Evolutionary conservation across 257 asterid genomes (phyloP), one percentile per base, ranked within the genome.

Genomic region (Solanum pinnatisectum): DNA sequence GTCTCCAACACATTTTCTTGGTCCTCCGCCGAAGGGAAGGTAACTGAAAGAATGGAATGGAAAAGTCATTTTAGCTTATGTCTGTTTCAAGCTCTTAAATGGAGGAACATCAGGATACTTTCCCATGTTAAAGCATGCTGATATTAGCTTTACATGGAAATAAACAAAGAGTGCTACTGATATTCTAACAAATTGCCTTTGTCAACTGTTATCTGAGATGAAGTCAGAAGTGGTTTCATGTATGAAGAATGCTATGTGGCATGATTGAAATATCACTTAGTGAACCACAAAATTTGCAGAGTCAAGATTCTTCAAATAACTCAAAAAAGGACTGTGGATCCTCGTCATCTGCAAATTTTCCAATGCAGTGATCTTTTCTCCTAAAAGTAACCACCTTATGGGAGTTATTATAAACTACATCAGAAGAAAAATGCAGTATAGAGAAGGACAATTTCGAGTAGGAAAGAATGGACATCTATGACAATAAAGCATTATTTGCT

Each of bases 1-100:
- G 94, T 97, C 99, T 56, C 99, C 99, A 15, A 97, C 90, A 84
- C 99, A 97, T 92, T 97, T 97, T 91, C 99, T 94, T 86, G 98
- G 99, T 89, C 99, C 99, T 90, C 99, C 99, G n/a, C 99, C 99
- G 77, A 97, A 96, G 30, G 99, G 99, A 90, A 97, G 91, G 93
- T 97, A 97, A 87, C 99, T 96, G 96, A 39, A 90, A 88, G 25
- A 87, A 87, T 71, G 86, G 40, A 46, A 49, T 18, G 70, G 42
- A 16, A 46, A 10, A 81, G 20, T 0, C 23, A 5, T 81, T 42
- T 44, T 81, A 49, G 70, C 20, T 81, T 5, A 46, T 79, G 84
- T 46, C 25, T 27, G 13, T 49, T 81, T 27, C 85, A 46, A 30
- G 18, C 27, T 81, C 36, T 16, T 30, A 46, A 30, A 46, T 32